Percentiles rank a stretch among this genome's conserved stretches.
These are phyloP conservation scores for Penicillium digitatum DNA, from an alignment of 2,329 filamentous ascomycete genomes.

Conservation along the genomic window DNA sequence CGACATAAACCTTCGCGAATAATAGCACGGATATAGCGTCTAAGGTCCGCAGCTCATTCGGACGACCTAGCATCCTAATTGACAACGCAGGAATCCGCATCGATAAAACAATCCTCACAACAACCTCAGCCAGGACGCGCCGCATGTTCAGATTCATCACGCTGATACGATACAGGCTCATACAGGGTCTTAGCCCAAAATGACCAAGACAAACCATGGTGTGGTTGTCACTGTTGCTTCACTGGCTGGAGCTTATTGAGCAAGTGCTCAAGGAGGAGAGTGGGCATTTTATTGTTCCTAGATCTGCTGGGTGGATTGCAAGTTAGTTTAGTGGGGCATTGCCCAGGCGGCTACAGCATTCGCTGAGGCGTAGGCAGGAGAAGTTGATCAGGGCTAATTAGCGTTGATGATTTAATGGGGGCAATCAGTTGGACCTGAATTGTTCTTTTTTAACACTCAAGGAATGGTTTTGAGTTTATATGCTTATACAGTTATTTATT, in stretches of 20 bases:
- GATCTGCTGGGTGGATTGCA: slow-evolving; percentile 43
- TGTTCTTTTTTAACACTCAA: not conserved
- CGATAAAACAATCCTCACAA: slow-evolving; percentile 59
- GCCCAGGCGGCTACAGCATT: slow-evolving; percentile 62
- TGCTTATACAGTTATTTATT: not conserved
- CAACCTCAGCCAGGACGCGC: slow-evolving; percentile 56
- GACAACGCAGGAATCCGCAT: slow-evolving; percentile 39
- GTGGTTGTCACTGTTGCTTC: slow-evolving; percentile 69
- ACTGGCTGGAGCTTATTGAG: slow-evolving; percentile 56
- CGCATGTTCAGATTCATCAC: slow-evolving; percentile 68
- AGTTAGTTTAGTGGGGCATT: slow-evolving; percentile 46
- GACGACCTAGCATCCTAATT: slow-evolving; percentile 62
- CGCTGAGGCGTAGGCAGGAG: slow-evolving; percentile 44
- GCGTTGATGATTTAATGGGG: not conserved
- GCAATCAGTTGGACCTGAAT: not conserved
- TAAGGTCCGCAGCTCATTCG: slow-evolving; percentile 54
- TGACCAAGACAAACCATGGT: slow-evolving; percentile 63
- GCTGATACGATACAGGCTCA: slow-evolving; percentile 63
- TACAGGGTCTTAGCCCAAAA: slow-evolving; percentile 63
- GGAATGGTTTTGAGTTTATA: not conserved
- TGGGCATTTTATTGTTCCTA: slow-evolving; percentile 55
- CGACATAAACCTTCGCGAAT: slow-evolving; percentile 60
- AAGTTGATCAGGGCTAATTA: slow-evolving; percentile 23
- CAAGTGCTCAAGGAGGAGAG: slow-evolving; percentile 58
- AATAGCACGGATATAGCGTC: slow-evolving; percentile 52